Conservation (phyloP, 129 eudicot genomes). For the Flaveria linearis region DNA sequence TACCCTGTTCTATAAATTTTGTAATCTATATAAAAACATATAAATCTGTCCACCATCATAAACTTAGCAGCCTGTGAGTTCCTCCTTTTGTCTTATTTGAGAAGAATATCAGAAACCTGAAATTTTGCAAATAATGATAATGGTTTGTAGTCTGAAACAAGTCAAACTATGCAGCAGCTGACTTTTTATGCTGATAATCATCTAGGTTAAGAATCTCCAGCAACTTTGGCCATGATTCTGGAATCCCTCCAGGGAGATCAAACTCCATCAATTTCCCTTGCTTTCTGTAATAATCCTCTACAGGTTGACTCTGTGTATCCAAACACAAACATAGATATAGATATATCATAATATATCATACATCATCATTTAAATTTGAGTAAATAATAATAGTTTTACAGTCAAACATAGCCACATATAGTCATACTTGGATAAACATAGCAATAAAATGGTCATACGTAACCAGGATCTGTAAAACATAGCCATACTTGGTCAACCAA, state of each 20-base stretch:
- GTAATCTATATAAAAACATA: slow-evolving; percentile 4
- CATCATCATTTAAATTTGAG: slow-evolving; percentile 24
- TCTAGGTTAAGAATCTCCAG: slow-evolving; percentile 78
- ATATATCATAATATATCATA: slow-evolving; percentile 23
- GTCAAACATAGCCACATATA: background rate
- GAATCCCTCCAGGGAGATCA: slow-evolving; percentile 86
- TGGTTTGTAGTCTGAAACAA: slow-evolving; percentile 3
- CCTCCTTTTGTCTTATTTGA: slow-evolving; percentile 18
- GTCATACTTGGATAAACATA: background rate
- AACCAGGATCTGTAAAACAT: too few relatives aligned
- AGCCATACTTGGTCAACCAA: too few relatives aligned
- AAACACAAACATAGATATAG: slow-evolving; percentile 4
- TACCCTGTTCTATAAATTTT: background rate
- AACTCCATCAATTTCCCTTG: slow-evolving; percentile 73
- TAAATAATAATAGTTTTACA: background rate
- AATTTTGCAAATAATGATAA: slow-evolving; percentile 14
- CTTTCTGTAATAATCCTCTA: slow-evolving; percentile 68
- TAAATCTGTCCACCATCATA: slow-evolving; percentile 17
- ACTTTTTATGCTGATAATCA: slow-evolving; percentile 66
- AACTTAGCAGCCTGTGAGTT: slow-evolving; percentile 6
- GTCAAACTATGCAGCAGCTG: slow-evolving; percentile 59
- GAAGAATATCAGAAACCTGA: slow-evolving; percentile 15
- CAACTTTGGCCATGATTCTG: slow-evolving; percentile 91
- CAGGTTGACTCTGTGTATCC: slow-evolving; percentile 73
- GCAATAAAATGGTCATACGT: background rate